Base-by-base conservation (phyloP, 2,329 filamentous ascomycete species). In the Colletotrichum sp. region DNA sequence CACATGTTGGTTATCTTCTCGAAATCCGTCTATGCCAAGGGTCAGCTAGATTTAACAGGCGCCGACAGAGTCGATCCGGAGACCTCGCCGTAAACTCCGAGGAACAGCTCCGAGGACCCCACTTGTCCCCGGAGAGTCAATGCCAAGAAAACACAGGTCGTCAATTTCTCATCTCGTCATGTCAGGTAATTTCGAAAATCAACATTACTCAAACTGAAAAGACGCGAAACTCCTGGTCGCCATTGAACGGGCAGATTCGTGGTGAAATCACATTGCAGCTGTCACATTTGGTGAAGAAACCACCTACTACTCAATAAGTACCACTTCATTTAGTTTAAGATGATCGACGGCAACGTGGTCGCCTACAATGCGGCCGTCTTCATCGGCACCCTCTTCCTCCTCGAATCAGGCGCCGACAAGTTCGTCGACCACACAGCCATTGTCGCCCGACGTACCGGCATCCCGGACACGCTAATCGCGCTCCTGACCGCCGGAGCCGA, bases 401-500 rank as follows among this genome's bases (percentile, higher is more conserved):
- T 91, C 49, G 89, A 90, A 77, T 87, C 82, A 76, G 89, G 88
- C 10, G 88, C 89, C 26, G 88, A 90, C 79, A 87, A 87, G 68
- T 90, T 90, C 80, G 84, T 90, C 76, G 86, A 89, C 76, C 86
- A 90, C 70, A 89, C 89, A 8, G 87, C 87, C 8, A 83, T 86
- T 39, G 82, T 90, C 15, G 89, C 88, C 12, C 82, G 80, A 36
- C 86, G 86, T 3, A 81, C 87, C 2, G 83, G 86, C 18, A 82
- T 91, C 15, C 86, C 88, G 2, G 84, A 86, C 34, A 87, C 87
- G 4, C 69, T 90, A 30, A 86, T 91, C 76, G 88, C 85, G 6
- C 84, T 91, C 9, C 82, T 91, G 44, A 90, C 89, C 5, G 88
- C 87, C 15, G 89, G 89, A 21, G 88, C 86, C 57, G 89, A 91